phyloP scores from a whole-genome alignment of 192 early-diverging fungal species.

The Pilobolus umbonatus region DNA sequence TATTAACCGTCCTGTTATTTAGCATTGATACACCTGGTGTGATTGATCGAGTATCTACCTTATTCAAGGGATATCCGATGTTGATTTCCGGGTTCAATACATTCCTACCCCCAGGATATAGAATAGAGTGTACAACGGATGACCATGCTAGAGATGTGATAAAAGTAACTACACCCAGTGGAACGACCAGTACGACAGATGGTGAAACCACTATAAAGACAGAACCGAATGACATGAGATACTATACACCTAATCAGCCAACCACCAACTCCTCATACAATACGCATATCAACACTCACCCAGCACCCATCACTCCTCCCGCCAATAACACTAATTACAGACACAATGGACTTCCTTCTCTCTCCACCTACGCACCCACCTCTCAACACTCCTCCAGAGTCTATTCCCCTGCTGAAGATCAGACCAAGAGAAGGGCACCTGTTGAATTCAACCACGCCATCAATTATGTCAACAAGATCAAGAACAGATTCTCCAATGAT shows the following conservation, averaged over 20 bases:
- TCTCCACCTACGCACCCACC: neutral
- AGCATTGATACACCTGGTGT: slow-evolving; percentile 96
- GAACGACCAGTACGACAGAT: slow-evolving; percentile 48
- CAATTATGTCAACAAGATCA: slow-evolving; percentile 99
- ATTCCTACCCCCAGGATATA: slow-evolving; percentile 95
- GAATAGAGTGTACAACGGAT: slow-evolving; percentile 85
- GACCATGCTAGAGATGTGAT: slow-evolving; percentile 67
- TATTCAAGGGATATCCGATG: slow-evolving; percentile 84
- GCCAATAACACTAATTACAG: neutral
- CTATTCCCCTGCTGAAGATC: neutral
- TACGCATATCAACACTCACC: neutral
- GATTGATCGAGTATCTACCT: slow-evolving; percentile 89
- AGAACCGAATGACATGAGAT: neutral
- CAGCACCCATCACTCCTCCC: neutral
- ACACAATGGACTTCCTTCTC: neutral
- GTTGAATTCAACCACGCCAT: slow-evolving; percentile 99
- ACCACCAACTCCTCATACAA: neutral
- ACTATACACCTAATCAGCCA: neutral
- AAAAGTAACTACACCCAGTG: slow-evolving; percentile 83
- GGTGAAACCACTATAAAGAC: slow-evolving; percentile 29
- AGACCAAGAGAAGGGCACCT: slow-evolving; percentile 50
- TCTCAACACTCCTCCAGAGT: neutral
- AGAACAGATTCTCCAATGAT: slow-evolving; percentile 88
- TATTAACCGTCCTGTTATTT: neutral
- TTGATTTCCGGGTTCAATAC: slow-evolving; percentile 98